phyloP scores from a whole-genome alignment of 2,329 filamentous ascomycete species.

The Beauveria asiatica region DNA sequence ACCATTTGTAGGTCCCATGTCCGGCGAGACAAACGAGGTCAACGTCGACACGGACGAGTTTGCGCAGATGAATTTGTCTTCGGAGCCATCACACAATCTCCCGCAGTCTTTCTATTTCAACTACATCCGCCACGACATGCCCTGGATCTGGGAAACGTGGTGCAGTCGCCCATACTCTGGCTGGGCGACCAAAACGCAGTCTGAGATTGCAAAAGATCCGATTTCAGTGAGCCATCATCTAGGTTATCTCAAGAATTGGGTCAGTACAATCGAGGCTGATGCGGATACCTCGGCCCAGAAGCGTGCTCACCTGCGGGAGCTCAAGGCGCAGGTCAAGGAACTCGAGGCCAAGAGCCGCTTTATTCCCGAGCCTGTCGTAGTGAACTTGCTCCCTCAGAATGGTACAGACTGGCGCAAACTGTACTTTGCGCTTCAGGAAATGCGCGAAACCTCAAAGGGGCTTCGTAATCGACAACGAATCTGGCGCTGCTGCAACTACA shows the following conservation, averaged over 20 bases:
- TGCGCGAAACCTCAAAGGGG: conserved; percentile 1
- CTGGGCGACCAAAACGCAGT: conserved; percentile 6
- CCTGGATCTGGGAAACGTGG: conserved; percentile 15
- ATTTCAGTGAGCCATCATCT: not conserved
- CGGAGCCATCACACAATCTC: not conserved
- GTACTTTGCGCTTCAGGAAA: conserved; percentile 7
- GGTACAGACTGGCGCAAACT: conserved; percentile 14
- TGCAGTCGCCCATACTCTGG: conserved; percentile 10
- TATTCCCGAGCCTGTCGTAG: not conserved
- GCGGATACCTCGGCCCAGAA: not conserved
- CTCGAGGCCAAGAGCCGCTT: not conserved
- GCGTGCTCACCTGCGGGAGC: not conserved
- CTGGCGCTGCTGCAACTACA: conserved; percentile 11
- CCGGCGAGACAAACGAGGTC: not conserved
- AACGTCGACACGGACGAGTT: not conserved
- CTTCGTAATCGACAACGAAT: conserved; percentile 13
- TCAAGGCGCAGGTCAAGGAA: not conserved
- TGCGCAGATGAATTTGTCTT: not conserved
- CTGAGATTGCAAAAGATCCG: not conserved
- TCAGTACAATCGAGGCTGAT: not conserved
- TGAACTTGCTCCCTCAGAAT: not conserved
- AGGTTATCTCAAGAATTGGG: not conserved
- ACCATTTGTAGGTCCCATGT: not conserved
- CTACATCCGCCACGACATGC: conserved; percentile 4
- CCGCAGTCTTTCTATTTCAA: conserved; percentile 6